Conservation (phyloP, 768 basidiomycete genomes). For the Boletus subparvulus region DNA sequence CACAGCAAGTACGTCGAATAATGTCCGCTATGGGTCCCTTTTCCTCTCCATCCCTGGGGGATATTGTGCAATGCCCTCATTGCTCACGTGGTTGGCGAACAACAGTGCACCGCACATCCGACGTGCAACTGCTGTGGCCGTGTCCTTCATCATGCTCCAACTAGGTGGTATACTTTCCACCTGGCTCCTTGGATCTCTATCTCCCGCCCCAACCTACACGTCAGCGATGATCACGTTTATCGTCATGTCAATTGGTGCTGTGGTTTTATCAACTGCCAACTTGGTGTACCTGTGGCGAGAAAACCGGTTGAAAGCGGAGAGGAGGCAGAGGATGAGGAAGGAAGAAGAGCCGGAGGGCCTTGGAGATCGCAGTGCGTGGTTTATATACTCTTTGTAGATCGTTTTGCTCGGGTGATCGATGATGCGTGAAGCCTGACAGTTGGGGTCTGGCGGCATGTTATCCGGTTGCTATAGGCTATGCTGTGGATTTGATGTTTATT, state of each 20-base stretch:
- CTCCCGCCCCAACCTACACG: slow-evolving; percentile 48
- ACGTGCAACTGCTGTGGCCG: slow-evolving; percentile 57
- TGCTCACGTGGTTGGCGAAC: slow-evolving; percentile 61
- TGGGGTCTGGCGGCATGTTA: too few relatives aligned
- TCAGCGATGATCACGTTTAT: slow-evolving; percentile 42
- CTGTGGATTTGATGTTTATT: too few relatives aligned
- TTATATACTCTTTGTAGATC: slow-evolving; percentile 34
- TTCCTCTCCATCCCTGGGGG: slow-evolving; percentile 56
- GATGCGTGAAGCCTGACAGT: too few relatives aligned
- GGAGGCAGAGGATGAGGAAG: slow-evolving; percentile 31
- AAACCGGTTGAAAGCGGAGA: slow-evolving; percentile 45
- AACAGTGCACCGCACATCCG: slow-evolving; percentile 56
- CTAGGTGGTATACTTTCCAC: slow-evolving; percentile 58
- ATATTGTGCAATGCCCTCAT: slow-evolving; percentile 47
- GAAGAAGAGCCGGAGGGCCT: slow-evolving; percentile 41
- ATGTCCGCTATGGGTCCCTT: slow-evolving; percentile 51
- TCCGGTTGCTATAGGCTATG: too few relatives aligned
- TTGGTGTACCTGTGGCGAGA: slow-evolving; percentile 40
- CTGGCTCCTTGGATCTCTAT: slow-evolving; percentile 54
- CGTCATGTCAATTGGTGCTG: slow-evolving; percentile 39
- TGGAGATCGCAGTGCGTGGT: slow-evolving; percentile 57
- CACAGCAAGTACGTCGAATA: slow-evolving; percentile 29
- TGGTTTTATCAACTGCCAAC: slow-evolving; percentile 38
- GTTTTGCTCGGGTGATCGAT: too few relatives aligned
- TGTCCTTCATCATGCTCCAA: slow-evolving; percentile 55